A percentile compares a stretch with the other conserved stretches of the same genome.
Conservation (phyloP, 2,329 filamentous ascomycete species). For the Cordyceps farinosa region DNA sequence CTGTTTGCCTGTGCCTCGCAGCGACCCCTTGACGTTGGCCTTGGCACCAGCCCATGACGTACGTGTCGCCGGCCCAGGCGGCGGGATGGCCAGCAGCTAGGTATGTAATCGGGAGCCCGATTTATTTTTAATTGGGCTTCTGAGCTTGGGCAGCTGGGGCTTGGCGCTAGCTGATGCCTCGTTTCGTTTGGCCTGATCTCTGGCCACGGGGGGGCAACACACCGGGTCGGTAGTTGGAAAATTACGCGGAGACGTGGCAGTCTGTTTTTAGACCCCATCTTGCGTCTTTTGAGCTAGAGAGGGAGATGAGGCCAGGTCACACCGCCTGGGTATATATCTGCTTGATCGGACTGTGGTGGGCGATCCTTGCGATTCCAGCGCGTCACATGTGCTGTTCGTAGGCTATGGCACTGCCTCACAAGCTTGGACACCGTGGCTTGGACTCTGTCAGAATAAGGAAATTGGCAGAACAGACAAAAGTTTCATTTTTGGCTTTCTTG, state of each 20-base stretch:
- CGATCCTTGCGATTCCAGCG: background rate
- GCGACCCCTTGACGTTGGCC: background rate
- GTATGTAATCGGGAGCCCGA: background rate
- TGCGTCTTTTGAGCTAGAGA: background rate
- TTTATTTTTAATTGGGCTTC: background rate
- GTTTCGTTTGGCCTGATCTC: background rate
- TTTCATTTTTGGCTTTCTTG: too few relatives aligned
- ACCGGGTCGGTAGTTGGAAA: background rate
- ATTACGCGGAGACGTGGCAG: background rate
- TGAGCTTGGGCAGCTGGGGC: background rate
- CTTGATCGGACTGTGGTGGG: background rate
- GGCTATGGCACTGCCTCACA: background rate
- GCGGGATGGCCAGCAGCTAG: background rate
- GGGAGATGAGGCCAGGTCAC: background rate
- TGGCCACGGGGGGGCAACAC: background rate
- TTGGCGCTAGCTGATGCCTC: background rate
- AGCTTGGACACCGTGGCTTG: background rate
- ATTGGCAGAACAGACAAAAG: too few relatives aligned
- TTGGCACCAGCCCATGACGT: conserved; percentile 1
- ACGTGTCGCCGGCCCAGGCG: conserved; percentile 2
- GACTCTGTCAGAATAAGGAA: background rate
- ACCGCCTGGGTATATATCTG: background rate
- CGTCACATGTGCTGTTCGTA: background rate
- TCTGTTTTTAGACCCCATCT: background rate
- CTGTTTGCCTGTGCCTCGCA: too few relatives aligned